Evolutionary conservation across 495 filamentous ascomycete species (phyloP).

Genomic region (Alectoria sarmentosa): DNA sequence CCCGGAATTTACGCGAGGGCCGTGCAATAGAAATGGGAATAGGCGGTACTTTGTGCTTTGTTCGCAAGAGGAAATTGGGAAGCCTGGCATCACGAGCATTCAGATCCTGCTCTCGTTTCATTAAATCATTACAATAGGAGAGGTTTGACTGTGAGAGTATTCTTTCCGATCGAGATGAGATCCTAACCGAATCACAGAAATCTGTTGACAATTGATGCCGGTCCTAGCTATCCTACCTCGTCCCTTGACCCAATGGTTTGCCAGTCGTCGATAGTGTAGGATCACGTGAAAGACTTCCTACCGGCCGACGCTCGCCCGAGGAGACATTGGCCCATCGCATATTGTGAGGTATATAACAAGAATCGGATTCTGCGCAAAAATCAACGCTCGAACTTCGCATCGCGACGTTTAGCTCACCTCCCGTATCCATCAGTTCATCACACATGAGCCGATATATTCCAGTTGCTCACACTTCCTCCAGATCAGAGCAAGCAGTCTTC

Average conservation of each 20-base stretch:
- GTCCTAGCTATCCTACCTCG: not conserved
- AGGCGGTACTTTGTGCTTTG: not conserved
- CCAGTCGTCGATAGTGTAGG: not conserved
- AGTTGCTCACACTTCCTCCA: slow-evolving; percentile 19
- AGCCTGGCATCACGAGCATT: not conserved
- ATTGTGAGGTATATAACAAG: not conserved
- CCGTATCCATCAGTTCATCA: not conserved
- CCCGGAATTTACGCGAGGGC: not conserved
- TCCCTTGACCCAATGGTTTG: not conserved
- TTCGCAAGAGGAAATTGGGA: not conserved
- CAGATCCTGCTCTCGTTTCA: not conserved
- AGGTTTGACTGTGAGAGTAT: not conserved
- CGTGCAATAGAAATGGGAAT: not conserved
- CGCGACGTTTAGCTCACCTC: not conserved
- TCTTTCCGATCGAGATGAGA: not conserved
- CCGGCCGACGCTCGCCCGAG: not conserved
- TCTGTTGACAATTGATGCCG: not conserved
- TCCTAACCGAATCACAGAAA: not conserved
- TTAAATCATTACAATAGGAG: not conserved
- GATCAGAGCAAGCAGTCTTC: not conserved
- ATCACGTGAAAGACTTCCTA: not conserved
- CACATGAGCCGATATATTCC: not conserved
- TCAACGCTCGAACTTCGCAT: not conserved
- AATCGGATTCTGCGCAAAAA: not conserved
- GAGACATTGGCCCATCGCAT: not conserved